Evolutionary conservation across 108 stramenopile species (phyloP).

Genomic region (Cyclotella atomus): DNA sequence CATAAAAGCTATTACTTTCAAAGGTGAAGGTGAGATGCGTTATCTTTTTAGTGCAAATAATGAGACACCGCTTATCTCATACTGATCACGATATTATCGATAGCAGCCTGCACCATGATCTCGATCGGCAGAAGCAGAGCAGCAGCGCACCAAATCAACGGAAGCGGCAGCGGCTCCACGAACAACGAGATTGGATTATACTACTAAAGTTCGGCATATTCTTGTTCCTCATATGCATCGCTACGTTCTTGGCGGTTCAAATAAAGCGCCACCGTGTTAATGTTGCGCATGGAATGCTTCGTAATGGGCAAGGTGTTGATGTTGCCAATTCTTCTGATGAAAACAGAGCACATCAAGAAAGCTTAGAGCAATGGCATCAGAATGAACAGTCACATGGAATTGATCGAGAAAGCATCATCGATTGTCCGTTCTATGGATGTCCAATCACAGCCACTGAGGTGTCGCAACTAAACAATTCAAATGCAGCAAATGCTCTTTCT

Average conservation of each 20-base stretch:
- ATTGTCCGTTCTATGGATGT: slow-evolving; percentile 30
- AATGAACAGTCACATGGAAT: neutral
- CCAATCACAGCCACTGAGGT: slow-evolving; percentile 14
- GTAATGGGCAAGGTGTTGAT: neutral
- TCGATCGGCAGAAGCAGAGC: no score
- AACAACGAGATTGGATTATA: neutral
- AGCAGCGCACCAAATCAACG: no score
- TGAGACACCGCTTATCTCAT: no score
- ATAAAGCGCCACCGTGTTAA: neutral
- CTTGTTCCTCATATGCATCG: neutral
- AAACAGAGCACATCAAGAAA: neutral
- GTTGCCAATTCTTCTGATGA: neutral
- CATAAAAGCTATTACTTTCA: no score
- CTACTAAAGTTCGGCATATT: neutral
- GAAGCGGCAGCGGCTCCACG: neutral
- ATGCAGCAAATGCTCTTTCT: neutral
- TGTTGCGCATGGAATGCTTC: neutral
- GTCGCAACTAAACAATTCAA: neutral
- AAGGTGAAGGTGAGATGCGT: no score
- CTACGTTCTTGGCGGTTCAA: neutral
- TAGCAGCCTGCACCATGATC: no score
- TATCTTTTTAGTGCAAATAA: no score
- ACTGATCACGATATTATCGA: no score
- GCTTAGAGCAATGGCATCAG: neutral
- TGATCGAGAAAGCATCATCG: no score